These are phyloP conservation scores for Nemania serpens DNA, from an alignment of 2,329 filamentous ascomycete genomes.

Conservation along the genomic window DNA sequence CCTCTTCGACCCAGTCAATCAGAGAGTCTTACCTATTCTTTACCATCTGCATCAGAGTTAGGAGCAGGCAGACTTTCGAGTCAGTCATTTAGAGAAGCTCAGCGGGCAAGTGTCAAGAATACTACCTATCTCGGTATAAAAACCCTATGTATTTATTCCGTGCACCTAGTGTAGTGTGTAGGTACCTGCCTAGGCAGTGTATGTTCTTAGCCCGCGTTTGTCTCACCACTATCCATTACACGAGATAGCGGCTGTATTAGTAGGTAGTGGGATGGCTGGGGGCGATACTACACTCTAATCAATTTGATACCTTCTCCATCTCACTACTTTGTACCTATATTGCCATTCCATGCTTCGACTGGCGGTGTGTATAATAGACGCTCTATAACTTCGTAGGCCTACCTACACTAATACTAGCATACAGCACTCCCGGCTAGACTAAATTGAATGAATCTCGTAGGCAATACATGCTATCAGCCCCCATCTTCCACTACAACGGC, in stretches of 20 bases:
- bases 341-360: constrained; percentile 14
- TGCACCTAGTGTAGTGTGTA: too few relatives aligned
- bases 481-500: constrained; percentile 1
- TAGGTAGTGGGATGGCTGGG: constrained; percentile 19
- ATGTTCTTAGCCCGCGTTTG: background rate
- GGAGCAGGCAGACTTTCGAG: background rate
- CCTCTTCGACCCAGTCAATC: constrained; percentile 17
- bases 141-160: too few relatives aligned
- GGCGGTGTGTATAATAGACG: constrained; percentile 18
- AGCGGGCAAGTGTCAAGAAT: background rate
- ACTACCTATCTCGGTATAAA: background rate
- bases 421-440: background rate
- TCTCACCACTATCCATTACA: background rate
- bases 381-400: too few relatives aligned
- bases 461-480: background rate
- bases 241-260: too few relatives aligned
- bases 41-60: constrained; percentile 1
- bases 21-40: background rate
- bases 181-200: background rate
- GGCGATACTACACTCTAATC: constrained; percentile 23
- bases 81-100: background rate
- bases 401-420: too few relatives aligned
- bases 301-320: constrained; percentile 6
- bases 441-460: background rate
- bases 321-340: background rate